These are phyloP conservation scores for Cubamyces sp. DNA, from an alignment of 768 basidiomycete species.

Conservation along the genomic window DNA sequence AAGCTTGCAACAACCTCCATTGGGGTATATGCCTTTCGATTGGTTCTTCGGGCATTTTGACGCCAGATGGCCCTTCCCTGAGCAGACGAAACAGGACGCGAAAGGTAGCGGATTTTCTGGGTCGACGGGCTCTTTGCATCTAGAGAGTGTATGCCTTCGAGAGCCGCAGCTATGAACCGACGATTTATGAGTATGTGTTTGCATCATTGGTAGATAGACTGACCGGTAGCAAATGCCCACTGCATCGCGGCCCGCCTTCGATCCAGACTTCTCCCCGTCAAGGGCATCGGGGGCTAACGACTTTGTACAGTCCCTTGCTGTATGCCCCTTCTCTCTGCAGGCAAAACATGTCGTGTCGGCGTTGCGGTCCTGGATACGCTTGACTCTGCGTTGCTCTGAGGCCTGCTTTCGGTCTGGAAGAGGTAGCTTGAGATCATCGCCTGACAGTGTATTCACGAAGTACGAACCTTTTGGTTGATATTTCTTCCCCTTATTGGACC, in stretches of 20 bases:
- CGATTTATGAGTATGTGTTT: background rate
- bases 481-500: constrained; percentile 37
- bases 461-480: constrained; percentile 29
- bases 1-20: constrained; percentile 89
- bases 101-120: constrained; percentile 74
- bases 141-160: constrained; percentile 73
- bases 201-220: background rate
- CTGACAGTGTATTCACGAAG: constrained; percentile 21
- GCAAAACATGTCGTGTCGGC: constrained; percentile 79
- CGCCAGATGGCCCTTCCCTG: constrained; percentile 81
- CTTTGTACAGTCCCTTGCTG: constrained; percentile 79
- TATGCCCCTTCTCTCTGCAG: constrained; percentile 83
- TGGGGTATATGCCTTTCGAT: constrained; percentile 83
- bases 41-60: constrained; percentile 82
- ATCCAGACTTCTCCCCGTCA: constrained; percentile 28
- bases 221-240: constrained; percentile 58
- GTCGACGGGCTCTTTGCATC: constrained; percentile 70
- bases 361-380: constrained; percentile 61
- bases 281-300: constrained; percentile 33
- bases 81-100: constrained; percentile 92
- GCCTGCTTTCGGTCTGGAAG: constrained; percentile 35
- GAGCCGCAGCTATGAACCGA: constrained; percentile 72
- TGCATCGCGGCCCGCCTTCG: constrained; percentile 58
- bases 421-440: background rate
- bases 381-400: constrained; percentile 64